phyloP scores from a whole-genome alignment of 2,329 filamentous ascomycete species.

The Bertia moriformis region DNA sequence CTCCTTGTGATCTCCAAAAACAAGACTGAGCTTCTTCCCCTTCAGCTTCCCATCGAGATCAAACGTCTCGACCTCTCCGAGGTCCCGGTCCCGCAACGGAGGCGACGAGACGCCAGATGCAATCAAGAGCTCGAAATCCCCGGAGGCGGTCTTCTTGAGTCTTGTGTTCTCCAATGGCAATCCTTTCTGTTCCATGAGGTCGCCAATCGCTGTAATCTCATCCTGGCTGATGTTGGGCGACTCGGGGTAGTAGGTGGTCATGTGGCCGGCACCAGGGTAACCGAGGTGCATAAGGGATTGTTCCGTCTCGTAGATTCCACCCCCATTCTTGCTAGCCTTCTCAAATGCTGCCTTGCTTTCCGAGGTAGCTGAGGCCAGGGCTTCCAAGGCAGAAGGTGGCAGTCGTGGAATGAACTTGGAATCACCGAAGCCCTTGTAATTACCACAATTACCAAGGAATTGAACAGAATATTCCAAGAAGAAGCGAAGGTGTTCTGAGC shows the following conservation, averaged over 20 bases:
- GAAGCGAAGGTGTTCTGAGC: slow-evolving; percentile 44
- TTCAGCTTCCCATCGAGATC: slow-evolving; percentile 42
- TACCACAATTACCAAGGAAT: slow-evolving; percentile 68
- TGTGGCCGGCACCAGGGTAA: slow-evolving; percentile 59
- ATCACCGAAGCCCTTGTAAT: slow-evolving; percentile 80
- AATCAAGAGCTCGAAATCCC: slow-evolving; percentile 59
- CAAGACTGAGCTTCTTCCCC: slow-evolving; percentile 54
- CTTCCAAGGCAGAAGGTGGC: slow-evolving; percentile 44
- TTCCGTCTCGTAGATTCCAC: slow-evolving; percentile 58
- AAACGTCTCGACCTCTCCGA: slow-evolving; percentile 47
- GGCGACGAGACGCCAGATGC: slow-evolving; percentile 49
- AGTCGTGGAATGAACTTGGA: slow-evolving; percentile 70
- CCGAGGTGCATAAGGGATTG: slow-evolving; percentile 60
- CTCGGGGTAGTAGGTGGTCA: slow-evolving; percentile 72
- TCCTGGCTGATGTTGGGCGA: slow-evolving; percentile 59
- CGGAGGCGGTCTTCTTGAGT: slow-evolving; percentile 49
- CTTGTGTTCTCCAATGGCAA: slow-evolving; percentile 66
- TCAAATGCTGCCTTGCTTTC: slow-evolving; percentile 46
- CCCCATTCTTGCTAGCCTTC: slow-evolving; percentile 40
- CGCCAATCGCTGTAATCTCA: slow-evolving; percentile 60
- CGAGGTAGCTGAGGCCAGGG: slow-evolving; percentile 44
- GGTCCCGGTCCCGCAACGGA: slow-evolving; percentile 50
- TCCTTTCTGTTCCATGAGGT: slow-evolving; percentile 58
- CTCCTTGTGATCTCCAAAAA: slow-evolving; percentile 60
- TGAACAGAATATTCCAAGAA: slow-evolving; percentile 68